Conservation (phyloP, 148 eudicot species). For the Drosera capensis region DNA sequence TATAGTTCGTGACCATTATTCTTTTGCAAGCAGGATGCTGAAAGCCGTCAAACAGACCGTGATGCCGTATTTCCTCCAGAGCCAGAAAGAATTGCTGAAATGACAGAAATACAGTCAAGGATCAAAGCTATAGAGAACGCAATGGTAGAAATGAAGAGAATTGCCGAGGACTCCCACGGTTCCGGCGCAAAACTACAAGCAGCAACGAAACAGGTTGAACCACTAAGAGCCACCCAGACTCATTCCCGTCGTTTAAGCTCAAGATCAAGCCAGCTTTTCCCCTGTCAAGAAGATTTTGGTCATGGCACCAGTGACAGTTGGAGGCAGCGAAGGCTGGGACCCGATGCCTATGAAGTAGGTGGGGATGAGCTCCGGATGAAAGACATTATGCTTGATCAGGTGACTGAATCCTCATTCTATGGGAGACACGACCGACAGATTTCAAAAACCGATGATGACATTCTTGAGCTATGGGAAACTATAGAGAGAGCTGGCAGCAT, state of each 20-base stretch:
- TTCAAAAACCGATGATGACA: conserved; percentile 28
- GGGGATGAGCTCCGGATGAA: conserved; percentile 38
- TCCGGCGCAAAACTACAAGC: conserved; percentile 42
- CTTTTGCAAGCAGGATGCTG: conserved; percentile 23
- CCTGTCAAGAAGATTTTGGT: conserved; percentile 10
- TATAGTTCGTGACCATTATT: neutral
- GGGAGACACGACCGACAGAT: conserved; percentile 28
- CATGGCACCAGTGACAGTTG: conserved; percentile 2
- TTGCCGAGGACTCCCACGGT: conserved; percentile 31
- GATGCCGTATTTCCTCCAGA: conserved; percentile 10
- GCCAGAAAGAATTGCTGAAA: conserved; percentile 20
- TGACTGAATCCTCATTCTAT: conserved; percentile 50
- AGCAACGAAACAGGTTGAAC: conserved; percentile 38
- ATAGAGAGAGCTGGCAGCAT: conserved; percentile 35
- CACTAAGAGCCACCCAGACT: conserved; percentile 38
- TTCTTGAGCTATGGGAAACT: conserved; percentile 61
- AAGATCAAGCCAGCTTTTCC: conserved; percentile 17
- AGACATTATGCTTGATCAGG: conserved; percentile 85
- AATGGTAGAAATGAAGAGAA: conserved; percentile 35
- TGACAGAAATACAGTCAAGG: conserved; percentile 38
- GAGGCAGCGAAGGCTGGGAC: conserved; percentile 13
- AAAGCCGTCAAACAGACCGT: conserved; percentile 10
- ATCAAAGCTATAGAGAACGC: conserved; percentile 48
- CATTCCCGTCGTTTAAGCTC: conserved; percentile 24
- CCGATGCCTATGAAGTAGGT: conserved; percentile 33